Base-by-base conservation (phyloP, 805 yeast genomes). In the Starmerella khaoyaiensis region DNA sequence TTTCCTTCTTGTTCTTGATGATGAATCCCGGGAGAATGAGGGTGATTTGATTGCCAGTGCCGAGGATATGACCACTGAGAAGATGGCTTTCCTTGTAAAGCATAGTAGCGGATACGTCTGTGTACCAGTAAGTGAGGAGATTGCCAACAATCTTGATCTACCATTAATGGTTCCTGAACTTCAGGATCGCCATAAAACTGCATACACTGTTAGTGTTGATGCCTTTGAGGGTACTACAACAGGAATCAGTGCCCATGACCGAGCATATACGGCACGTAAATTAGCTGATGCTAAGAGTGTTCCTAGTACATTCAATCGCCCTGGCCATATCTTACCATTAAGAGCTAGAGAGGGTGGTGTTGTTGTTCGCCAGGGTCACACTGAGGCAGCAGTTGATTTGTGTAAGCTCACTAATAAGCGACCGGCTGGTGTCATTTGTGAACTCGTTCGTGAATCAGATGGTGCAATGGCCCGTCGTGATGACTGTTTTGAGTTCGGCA, bases 31-130 rank as follows among this genome's bases (percentile, higher is more conserved):
- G 50, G 99, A 90, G 59, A 90, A 90, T 58, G 99, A 90, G 62
- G 99, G 98, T 36, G 99, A 90, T 56, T 67, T 90, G 53, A 83
- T 90, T 50, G 76, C 81, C 33, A 93, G 97, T n/a, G 99, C 95
- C 26, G 74, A 79, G 47, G 65, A 65, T 37, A 66, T 76, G 48
- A 79, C 93, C 28, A 74, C 79, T 31, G 76, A 76, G 53, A 74
- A 84, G 48, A 83, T 90, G 95, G 98, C 97, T 2, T 90, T 90
- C 52, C 62, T 90, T 45, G 93, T 90, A 31, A 76, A 87, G 48
- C 59, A 63, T 43, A 61, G 67, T n/a, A 51, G 59, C 5, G 99
- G 99, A 4, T 87, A 79, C 58, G 83, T 90, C 3, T 90, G 99
- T 63, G 93, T 75, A 11, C 98, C 99, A 10, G 59, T 87, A 48